These are phyloP conservation scores for Phytophthora macrochlamydospora DNA, from an alignment of 352 stramenopile genomes.

Conservation along the genomic window DNA sequence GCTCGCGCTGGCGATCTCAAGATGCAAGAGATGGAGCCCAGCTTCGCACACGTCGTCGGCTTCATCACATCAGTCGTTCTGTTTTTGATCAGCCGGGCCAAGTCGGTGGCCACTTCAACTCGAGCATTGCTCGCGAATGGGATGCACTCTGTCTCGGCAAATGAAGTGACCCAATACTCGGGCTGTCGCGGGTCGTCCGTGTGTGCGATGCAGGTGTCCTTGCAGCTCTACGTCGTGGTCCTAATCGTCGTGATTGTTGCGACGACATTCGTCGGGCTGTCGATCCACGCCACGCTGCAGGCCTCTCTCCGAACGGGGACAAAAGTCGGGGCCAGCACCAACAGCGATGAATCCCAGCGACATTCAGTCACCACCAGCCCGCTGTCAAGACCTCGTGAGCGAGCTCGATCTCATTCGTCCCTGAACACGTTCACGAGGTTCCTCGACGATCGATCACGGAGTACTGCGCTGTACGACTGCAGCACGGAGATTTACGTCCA, in stretches of 20 bases:
- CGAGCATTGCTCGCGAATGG: conserved; percentile 26
- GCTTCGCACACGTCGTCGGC: conserved; percentile 14
- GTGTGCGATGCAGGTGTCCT: conserved; percentile 28
- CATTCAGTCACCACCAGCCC: no score
- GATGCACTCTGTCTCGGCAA: conserved; percentile 26
- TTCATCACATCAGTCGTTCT: conserved; percentile 20
- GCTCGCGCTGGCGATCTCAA: conserved; percentile 39
- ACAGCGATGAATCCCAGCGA: background rate
- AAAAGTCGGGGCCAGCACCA: background rate
- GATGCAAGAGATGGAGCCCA: conserved; percentile 46
- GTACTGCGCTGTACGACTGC: conserved; percentile 30
- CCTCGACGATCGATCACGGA: conserved; percentile 39
- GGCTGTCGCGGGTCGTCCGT: conserved; percentile 39
- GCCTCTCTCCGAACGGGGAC: background rate
- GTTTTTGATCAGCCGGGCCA: conserved; percentile 17
- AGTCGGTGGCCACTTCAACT: conserved; percentile 5
- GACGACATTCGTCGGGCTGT: conserved; percentile 14
- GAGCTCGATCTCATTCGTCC: background rate
- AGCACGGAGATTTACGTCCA: conserved; percentile 39
- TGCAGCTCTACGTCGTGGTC: conserved; percentile 26
- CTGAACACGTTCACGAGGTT: conserved; percentile 45
- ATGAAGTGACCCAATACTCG: conserved; percentile 32
- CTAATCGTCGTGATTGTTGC: conserved; percentile 19
- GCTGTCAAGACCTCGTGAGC: no score
- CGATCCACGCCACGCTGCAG: conserved; percentile 24